These are phyloP conservation scores for Taphrina sp. DNA, from an alignment of 1,139 yeast species.

Conservation along the genomic window DNA sequence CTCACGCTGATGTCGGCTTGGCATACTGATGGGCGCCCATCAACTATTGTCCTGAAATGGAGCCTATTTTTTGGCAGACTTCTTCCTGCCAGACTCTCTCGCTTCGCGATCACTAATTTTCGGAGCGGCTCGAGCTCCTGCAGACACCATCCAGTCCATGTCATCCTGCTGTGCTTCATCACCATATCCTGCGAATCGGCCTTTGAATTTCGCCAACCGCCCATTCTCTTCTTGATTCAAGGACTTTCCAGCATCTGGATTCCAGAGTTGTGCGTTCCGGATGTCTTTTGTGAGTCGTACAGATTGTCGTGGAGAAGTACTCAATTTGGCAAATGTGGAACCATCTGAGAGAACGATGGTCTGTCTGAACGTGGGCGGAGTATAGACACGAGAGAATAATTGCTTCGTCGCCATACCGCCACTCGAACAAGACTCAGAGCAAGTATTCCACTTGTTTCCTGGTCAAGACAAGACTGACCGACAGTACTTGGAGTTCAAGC, in stretches of 20 bases:
- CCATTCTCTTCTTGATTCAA: slow-evolving; percentile 31
- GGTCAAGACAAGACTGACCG: too few species aligned
- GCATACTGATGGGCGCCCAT: too few species aligned
- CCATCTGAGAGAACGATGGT: slow-evolving; percentile 34
- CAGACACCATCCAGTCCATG: slow-evolving; percentile 32
- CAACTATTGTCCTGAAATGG: too few species aligned
- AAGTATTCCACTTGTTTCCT: too few species aligned
- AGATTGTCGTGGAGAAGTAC: slow-evolving; percentile 33
- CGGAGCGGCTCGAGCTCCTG: slow-evolving; percentile 18
- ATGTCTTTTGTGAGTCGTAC: slow-evolving; percentile 32
- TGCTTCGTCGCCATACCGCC: slow-evolving; percentile 20
- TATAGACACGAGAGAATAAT: slow-evolving; percentile 14
- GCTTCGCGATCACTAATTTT: slow-evolving; percentile 27
- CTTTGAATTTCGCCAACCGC: slow-evolving; percentile 30
- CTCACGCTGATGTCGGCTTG: too few species aligned
- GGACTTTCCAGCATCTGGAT: slow-evolving; percentile 29
- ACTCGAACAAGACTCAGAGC: too few species aligned
- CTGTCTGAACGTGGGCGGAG: slow-evolving; percentile 30
- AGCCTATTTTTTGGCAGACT: slow-evolving; percentile 24
- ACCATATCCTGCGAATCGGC: slow-evolving; percentile 25
- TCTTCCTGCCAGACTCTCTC: slow-evolving; percentile 26
- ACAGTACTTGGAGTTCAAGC: too few species aligned
- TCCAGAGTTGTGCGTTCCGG: slow-evolving; percentile 32
- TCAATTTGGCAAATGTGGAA: slow-evolving; percentile 27
- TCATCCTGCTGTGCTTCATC: neutral